A percentile compares a stretch with the other conserved stretches of the same genome.
phyloP scores from a whole-genome alignment of 2,329 filamentous ascomycete genomes.

The Fusarium piperis region DNA sequence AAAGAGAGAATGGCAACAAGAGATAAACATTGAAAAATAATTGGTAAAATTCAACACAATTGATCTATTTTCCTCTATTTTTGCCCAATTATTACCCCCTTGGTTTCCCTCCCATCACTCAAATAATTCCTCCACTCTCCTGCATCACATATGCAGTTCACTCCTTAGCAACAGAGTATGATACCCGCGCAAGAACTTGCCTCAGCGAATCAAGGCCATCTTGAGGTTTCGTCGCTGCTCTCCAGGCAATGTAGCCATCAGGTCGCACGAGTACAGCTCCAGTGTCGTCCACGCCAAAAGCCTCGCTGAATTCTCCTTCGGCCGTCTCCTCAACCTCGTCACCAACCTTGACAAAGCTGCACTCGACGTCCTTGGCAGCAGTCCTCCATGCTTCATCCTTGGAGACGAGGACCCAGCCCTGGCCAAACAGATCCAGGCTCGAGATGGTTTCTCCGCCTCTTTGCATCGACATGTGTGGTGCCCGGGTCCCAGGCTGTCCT shows the following conservation, averaged over 20 bases:
- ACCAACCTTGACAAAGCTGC: constrained; percentile 10
- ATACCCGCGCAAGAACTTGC: background rate
- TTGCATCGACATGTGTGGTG: constrained; percentile 28
- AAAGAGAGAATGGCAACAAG: background rate
- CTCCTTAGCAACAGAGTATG: background rate
- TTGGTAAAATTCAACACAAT: background rate
- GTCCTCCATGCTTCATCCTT: constrained; percentile 12
- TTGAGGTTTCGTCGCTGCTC: background rate
- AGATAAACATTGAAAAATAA: background rate
- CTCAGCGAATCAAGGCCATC: background rate
- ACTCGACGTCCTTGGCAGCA: background rate
- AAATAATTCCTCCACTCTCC: background rate
- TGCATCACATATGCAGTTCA: background rate
- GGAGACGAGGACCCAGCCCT: constrained; percentile 16
- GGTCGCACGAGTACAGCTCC: constrained; percentile 19
- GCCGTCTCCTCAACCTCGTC: constrained; percentile 1
- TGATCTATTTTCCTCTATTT: background rate
- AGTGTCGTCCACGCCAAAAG: background rate
- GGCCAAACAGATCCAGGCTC: constrained; percentile 21
- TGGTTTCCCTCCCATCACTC: background rate
- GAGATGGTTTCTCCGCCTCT: background rate
- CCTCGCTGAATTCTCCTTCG: background rate
- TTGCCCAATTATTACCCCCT: background rate
- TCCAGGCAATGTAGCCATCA: constrained; percentile 26
- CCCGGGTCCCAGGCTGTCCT: constrained; percentile 36